phyloP scores from a whole-genome alignment of 1,139 yeast genomes.

The Pichia terricola region DNA sequence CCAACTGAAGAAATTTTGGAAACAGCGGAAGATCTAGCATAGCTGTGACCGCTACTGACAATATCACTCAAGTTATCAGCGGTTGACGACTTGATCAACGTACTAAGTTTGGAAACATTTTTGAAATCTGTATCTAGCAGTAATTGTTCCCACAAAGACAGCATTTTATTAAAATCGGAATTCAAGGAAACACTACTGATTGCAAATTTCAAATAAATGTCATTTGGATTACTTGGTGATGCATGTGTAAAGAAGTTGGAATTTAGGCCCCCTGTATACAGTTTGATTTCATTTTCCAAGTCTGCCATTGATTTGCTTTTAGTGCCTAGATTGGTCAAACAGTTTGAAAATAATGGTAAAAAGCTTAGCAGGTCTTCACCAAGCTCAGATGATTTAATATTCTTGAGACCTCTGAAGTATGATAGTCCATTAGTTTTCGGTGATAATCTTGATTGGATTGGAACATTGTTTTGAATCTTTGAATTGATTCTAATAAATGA shows the following conservation, averaged over 20 bases:
- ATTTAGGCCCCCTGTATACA: constrained; percentile 76
- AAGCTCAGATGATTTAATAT: constrained; percentile 29
- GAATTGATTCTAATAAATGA: constrained; percentile 31
- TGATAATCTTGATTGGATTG: constrained; percentile 23
- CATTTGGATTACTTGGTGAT: constrained; percentile 40
- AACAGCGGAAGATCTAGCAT: constrained; percentile 61
- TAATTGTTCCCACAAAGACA: constrained; percentile 59
- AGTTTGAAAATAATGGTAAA: constrained; percentile 68
- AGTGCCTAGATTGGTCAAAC: constrained; percentile 84
- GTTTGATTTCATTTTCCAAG: constrained; percentile 75
- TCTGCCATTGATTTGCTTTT: constrained; percentile 57
- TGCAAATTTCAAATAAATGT: constrained; percentile 40
- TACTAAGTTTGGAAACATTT: constrained; percentile 61
- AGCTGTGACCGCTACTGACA: constrained; percentile 84
- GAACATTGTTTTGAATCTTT: constrained; percentile 23
- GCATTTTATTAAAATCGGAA: constrained; percentile 50
- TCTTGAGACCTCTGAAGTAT: constrained; percentile 52
- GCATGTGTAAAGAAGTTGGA: constrained; percentile 49
- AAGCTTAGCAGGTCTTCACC: constrained; percentile 58
- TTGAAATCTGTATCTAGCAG: constrained; percentile 61
- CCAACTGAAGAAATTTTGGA: constrained; percentile 55
- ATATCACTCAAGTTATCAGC: constrained; percentile 71
- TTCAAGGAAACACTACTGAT: constrained; percentile 67
- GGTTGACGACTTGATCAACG: constrained; percentile 63
- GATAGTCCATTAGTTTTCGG: constrained; percentile 62